Evolutionary conservation across 2,329 filamentous ascomycete species (phyloP).

Genomic region (Diplodia scrobiculata): DNA sequence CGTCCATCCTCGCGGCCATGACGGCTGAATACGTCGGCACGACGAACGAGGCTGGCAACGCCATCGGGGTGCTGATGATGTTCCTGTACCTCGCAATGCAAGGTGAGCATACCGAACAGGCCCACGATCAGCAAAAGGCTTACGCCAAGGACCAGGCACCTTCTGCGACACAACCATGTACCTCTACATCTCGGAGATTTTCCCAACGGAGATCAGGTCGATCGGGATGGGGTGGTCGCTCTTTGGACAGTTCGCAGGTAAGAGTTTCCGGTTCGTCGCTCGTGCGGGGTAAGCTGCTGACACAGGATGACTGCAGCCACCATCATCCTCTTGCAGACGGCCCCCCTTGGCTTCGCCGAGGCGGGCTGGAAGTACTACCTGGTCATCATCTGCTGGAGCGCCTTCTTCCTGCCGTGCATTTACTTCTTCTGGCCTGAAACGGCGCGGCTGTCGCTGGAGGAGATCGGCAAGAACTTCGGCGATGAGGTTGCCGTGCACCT

Average conservation of each 20-base stretch:
- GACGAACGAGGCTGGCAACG: conserved; percentile 46
- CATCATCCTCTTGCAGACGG: conserved; percentile 52
- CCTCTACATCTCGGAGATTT: conserved; percentile 46
- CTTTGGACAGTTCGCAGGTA: conserved; percentile 44
- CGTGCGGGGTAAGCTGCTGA: conserved; percentile 8
- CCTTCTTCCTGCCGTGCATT: conserved; percentile 47
- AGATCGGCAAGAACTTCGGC: conserved; percentile 53
- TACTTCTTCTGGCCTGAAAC: conserved; percentile 48
- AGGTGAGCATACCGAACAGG: conserved; percentile 30
- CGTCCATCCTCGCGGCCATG: conserved; percentile 38
- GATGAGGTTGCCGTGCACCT: conserved; percentile 46
- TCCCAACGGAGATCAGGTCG: conserved; percentile 53
- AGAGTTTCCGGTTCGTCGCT: background rate
- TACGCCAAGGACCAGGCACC: conserved; percentile 36
- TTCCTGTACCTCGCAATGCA: conserved; percentile 55
- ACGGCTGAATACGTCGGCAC: conserved; percentile 46
- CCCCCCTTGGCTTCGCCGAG: conserved; percentile 37
- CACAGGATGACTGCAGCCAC: conserved; percentile 27
- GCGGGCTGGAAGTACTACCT: conserved; percentile 57
- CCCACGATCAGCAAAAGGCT: conserved; percentile 35
- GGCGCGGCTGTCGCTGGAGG: conserved; percentile 49
- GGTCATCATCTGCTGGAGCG: conserved; percentile 41
- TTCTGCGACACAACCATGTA: conserved; percentile 49
- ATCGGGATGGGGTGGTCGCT: conserved; percentile 57
- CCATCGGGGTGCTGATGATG: conserved; percentile 48